Percentiles rank a stretch among this genome's conserved stretches.
phyloP scores from a whole-genome alignment of 1,139 yeast genomes.

The Geotrichum australiense region DNA sequence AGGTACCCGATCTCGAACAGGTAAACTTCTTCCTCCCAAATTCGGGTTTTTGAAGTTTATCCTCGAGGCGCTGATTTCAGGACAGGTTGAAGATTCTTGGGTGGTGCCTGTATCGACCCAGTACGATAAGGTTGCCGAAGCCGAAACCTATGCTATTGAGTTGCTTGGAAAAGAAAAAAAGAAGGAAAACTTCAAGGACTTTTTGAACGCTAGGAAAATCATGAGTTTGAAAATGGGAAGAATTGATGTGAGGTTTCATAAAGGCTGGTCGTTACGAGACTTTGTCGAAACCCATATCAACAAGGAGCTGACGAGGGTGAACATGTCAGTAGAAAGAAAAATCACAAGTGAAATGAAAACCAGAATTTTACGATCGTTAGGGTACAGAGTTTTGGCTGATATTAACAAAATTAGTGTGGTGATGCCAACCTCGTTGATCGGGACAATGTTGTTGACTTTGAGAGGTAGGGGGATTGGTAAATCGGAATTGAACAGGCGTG shows the following conservation, averaged over 20 bases:
- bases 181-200: slow-evolving; percentile 34
- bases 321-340: slow-evolving; percentile 3
- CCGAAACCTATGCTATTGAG: slow-evolving; percentile 56
- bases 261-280: slow-evolving; percentile 37
- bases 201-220: slow-evolving; percentile 34
- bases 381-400: slow-evolving; percentile 37
- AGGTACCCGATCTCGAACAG: slow-evolving; percentile 63
- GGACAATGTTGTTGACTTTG: slow-evolving; percentile 37
- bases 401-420: slow-evolving; percentile 39
- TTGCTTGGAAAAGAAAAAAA: slow-evolving; percentile 54
- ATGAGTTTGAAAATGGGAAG: slow-evolving; percentile 38
- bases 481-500: slow-evolving; percentile 32
- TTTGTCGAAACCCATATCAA: slow-evolving; percentile 33
- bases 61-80: slow-evolving; percentile 42
- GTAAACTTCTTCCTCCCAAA: slow-evolving; percentile 56
- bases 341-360: slow-evolving; percentile 21
- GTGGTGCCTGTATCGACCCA: slow-evolving; percentile 56
- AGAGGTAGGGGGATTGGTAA: slow-evolving; percentile 37
- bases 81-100: slow-evolving; percentile 41
- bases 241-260: slow-evolving; percentile 38
- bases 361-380: slow-evolving; percentile 34
- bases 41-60: slow-evolving; percentile 55
- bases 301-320: slow-evolving; percentile 19
- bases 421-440: slow-evolving; percentile 41
- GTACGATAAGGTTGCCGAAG: slow-evolving; percentile 61